These are phyloP conservation scores for Pyracantha coccinea DNA, from an alignment of 331 rosid species.

Conservation along the genomic window DNA sequence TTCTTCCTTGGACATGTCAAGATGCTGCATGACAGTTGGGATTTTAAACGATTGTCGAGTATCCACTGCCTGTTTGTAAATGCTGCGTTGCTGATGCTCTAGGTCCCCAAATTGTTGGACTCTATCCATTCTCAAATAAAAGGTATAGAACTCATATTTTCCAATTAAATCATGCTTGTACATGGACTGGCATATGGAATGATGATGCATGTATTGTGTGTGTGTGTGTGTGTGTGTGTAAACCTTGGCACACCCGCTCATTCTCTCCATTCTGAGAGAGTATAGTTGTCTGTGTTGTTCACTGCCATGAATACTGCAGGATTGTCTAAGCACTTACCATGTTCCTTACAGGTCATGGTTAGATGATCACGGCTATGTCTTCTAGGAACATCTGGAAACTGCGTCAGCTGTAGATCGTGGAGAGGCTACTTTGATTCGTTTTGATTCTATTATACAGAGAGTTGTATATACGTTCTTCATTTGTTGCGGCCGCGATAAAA, in stretches of 20 bases:
- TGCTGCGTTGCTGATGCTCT: background rate
- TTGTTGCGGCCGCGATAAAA: background rate
- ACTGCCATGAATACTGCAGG: background rate
- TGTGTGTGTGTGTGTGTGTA: background rate
- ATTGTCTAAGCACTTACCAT: background rate
- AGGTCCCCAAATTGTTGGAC: constrained; percentile 10
- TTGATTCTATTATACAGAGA: background rate
- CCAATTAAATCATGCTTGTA: background rate
- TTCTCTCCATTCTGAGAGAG: background rate
- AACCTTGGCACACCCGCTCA: background rate
- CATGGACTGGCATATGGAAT: background rate
- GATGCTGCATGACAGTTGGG: constrained; percentile 14
- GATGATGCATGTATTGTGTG: background rate
- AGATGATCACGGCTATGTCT: background rate
- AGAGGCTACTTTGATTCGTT: background rate
- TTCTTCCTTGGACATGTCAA: constrained; percentile 15
- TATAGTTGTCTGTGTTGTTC: background rate
- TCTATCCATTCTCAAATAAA: background rate
- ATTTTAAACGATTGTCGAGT: background rate
- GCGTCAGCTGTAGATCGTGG: background rate
- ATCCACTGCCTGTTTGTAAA: background rate
- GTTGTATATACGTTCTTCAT: background rate
- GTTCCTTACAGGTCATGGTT: background rate
- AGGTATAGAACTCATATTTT: background rate
- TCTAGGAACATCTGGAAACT: background rate